Evolutionary conservation across 768 basidiomycete species (phyloP), one percentile per base, ranked within the genome.

Genomic region (Pisolithus microcarpus): DNA sequence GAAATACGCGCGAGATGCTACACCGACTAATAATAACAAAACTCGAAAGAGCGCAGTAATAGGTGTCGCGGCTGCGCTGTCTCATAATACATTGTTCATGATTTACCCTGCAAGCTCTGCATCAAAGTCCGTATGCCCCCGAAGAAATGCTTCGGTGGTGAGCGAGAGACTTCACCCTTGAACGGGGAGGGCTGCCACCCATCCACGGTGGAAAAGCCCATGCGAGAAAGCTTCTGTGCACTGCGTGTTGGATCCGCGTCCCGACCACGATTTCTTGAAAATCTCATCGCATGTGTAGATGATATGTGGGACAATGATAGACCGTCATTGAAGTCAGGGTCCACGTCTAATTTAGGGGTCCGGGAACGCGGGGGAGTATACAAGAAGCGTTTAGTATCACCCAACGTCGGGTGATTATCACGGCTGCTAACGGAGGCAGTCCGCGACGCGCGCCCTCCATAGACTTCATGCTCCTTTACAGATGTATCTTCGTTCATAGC

Each of bases 141-240:
- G 55, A 79, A 76, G 49, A 70, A 68, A 50, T 68, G 64, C 50
- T 63, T 69, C 31, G 61, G 59, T 7, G 62, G 65, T 31, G 70
- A 60, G 64, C 62, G 55, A 52, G 57, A 52, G 43, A 61, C 53
- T 1, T 65, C 60, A 26, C 54, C 51, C 44, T 64, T 56, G 52
- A 56, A 57, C 30, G 65, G 57, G 4, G 61, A 56, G 9, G 64
- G 62, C 28, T 66, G 65, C 63, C 60, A 64, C 52, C 64, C 56
- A 38, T 80, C 82, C 43, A 72, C 62, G 9, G 75, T 72, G 15
- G 81, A 71, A 58, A 87, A 85, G 4, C 87, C 87, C 87, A 89
- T 89, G 62, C 77, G 75, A 44, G 79, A 78, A 56, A 90, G 70
- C 65, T 90, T 87, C 60, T 79, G 84, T 24, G 78, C 77, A 50